These are phyloP conservation scores for Cladosporium cucumerinum DNA, from an alignment of 2,329 filamentous ascomycete genomes.

Conservation along the genomic window DNA sequence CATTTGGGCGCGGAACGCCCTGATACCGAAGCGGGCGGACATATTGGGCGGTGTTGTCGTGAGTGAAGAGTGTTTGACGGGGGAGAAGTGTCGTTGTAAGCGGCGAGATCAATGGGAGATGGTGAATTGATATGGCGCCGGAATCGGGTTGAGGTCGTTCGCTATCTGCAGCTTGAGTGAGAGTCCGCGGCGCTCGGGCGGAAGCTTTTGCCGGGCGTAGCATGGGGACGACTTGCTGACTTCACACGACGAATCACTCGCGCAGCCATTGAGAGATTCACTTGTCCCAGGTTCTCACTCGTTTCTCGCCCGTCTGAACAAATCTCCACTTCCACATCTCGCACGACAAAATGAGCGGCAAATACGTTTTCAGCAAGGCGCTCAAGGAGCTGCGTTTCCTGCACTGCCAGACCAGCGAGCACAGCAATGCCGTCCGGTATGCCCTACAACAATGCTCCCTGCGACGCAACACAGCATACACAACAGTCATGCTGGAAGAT, in stretches of 20 bases:
- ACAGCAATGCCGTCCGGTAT: constrained; percentile 84
- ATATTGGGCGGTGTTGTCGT: constrained; percentile 36
- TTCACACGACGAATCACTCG: constrained; percentile 4
- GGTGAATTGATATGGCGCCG: constrained; percentile 10
- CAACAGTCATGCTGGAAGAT: not conserved
- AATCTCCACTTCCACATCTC: not conserved
- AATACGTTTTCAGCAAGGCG: constrained; percentile 84
- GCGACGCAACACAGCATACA: not conserved
- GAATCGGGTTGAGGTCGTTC: not conserved
- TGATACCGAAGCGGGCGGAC: constrained; percentile 57
- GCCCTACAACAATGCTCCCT: not conserved
- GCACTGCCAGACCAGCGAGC: constrained; percentile 91
- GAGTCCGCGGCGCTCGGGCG: not conserved
- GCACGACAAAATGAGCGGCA: constrained; percentile 67
- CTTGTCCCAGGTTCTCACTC: not conserved
- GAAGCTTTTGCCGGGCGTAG: constrained; percentile 6
- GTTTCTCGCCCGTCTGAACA: not conserved
- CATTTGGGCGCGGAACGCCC: constrained; percentile 50
- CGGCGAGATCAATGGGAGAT: not conserved
- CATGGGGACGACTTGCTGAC: constrained; percentile 5
- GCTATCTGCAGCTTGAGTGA: constrained; percentile 1
- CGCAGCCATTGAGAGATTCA: not conserved
- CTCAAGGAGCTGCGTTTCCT: constrained; percentile 96
- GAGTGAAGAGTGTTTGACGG: constrained; percentile 3
- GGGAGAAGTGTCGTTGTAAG: not conserved